These are phyloP conservation scores for Globisporangium carolinianum DNA, from an alignment of 352 stramenopile species.

Conservation along the genomic window DNA sequence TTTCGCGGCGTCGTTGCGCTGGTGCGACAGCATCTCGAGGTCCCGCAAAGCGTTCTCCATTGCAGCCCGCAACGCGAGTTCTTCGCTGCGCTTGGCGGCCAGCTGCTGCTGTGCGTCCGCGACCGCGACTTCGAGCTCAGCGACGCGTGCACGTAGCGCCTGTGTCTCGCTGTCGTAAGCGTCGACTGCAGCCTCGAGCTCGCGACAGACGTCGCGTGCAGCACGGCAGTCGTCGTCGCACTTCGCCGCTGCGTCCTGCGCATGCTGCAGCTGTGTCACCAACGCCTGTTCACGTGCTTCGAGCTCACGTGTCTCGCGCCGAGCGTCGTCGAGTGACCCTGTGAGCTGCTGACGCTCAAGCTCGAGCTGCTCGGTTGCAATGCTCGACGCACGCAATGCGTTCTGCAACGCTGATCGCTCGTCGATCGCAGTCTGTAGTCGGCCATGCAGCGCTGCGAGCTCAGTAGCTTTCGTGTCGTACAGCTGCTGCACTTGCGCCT, in stretches of 20 bases:
- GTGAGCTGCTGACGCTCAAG: slow-evolving; percentile 19
- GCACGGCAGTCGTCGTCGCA: slow-evolving; percentile 44
- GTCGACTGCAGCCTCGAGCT: slow-evolving; percentile 40
- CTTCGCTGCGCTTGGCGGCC: slow-evolving; percentile 37
- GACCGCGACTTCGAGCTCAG: slow-evolving; percentile 21
- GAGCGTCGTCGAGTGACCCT: slow-evolving; percentile 22
- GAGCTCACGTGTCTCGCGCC: slow-evolving; percentile 25
- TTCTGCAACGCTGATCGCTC: slow-evolving; percentile 35
- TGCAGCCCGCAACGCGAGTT: slow-evolving; percentile 37
- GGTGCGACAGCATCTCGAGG: slow-evolving; percentile 47
- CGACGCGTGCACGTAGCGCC: slow-evolving; percentile 16
- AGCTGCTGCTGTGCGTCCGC: slow-evolving; percentile 32
- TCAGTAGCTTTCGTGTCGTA: slow-evolving; percentile 37
- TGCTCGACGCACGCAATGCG: slow-evolving; percentile 21
- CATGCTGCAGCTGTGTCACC: slow-evolving; percentile 24
- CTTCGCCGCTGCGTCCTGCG: slow-evolving; percentile 21
- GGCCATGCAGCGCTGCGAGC: slow-evolving; percentile 21
- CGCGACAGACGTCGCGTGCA: slow-evolving; percentile 39
- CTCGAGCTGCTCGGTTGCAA: slow-evolving; percentile 3
- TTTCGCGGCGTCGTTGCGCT: slow-evolving; percentile 71
- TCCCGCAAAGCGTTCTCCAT: slow-evolving; percentile 71
- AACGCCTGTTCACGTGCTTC: slow-evolving; percentile 27
- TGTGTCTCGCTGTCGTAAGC: slow-evolving; percentile 23
- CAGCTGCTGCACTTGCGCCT: slow-evolving; percentile 41
- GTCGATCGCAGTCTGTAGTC: slow-evolving; percentile 28